phyloP scores from a whole-genome alignment of 148 eudicot genomes.

The Cornus controversa region DNA sequence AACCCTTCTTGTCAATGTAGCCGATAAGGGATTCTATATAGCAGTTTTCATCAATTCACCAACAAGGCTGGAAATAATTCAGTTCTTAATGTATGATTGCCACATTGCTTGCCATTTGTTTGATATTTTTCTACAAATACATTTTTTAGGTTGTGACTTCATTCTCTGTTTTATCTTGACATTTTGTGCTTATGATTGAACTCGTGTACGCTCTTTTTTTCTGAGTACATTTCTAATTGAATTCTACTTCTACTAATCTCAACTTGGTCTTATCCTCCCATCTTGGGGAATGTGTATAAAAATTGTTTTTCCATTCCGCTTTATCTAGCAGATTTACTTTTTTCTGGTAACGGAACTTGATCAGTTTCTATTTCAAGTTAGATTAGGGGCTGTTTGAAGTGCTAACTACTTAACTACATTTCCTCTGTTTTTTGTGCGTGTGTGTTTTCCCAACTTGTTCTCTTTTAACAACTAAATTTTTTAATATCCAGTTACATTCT shows the following conservation, averaged over 20 bases:
- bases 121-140: slow-evolving; percentile 2
- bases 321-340: no score
- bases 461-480: no score
- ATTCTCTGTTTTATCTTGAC: neutral
- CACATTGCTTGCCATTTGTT: neutral
- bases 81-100: neutral
- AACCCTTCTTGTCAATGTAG: no score
- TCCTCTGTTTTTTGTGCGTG: neutral
- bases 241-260: neutral
- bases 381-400: no score
- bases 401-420: neutral
- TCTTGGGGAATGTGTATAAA: no score
- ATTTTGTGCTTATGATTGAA: neutral
- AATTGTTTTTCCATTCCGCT: no score
- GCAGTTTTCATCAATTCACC: neutral
- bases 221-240: neutral
- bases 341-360: no score
- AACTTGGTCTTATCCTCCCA: no score
- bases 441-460: no score
- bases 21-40: neutral
- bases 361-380: no score
- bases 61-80: neutral
- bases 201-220: neutral
- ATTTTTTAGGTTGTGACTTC: neutral
- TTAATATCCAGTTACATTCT: no score